phyloP scores from a whole-genome alignment of 2,329 filamentous ascomycete species.

The Hymenotorrendiella dingleyae region DNA sequence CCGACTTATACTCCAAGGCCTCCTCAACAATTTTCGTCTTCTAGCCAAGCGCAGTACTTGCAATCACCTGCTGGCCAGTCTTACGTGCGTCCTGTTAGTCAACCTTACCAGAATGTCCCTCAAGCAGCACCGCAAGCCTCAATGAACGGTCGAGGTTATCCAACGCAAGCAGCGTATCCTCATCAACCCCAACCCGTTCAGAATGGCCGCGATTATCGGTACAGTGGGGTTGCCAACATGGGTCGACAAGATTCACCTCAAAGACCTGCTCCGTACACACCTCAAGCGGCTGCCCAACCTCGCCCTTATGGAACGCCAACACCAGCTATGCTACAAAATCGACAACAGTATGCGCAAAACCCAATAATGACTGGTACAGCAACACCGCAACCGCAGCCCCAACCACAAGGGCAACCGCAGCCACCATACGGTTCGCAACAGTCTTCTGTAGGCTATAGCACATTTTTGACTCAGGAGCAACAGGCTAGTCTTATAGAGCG shows the following conservation, averaged over 20 bases:
- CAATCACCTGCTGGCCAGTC: constrained; percentile 19
- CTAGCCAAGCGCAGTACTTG: constrained; percentile 21
- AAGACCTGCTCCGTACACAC: constrained; percentile 27
- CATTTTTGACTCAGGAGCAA: constrained; percentile 30
- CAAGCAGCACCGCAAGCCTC: constrained; percentile 20
- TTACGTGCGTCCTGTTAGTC: constrained; percentile 21
- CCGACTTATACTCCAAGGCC: constrained; percentile 26
- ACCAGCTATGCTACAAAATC: constrained; percentile 18
- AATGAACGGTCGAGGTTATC: constrained; percentile 22
- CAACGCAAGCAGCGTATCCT: constrained; percentile 21
- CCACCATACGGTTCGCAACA: constrained; percentile 15
- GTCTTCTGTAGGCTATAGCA: constrained; percentile 19
- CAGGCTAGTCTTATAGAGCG: constrained; percentile 33
- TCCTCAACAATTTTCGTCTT: constrained; percentile 22
- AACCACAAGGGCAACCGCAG: constrained; percentile 18
- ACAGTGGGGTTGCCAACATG: constrained; percentile 19
- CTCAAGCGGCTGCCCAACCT: constrained; percentile 15
- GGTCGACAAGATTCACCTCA: constrained; percentile 28
- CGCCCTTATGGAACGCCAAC: constrained; percentile 23
- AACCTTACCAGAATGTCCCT: constrained; percentile 21
- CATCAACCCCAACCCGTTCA: constrained; percentile 22
- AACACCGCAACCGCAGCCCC: too few relatives aligned
- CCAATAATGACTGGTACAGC: constrained; percentile 24
- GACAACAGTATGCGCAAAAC: constrained; percentile 19
- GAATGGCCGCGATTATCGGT: constrained; percentile 26